These are phyloP conservation scores for Dalbergia cultrata DNA, from an alignment of 306 rosid genomes.

Conservation along the genomic window DNA sequence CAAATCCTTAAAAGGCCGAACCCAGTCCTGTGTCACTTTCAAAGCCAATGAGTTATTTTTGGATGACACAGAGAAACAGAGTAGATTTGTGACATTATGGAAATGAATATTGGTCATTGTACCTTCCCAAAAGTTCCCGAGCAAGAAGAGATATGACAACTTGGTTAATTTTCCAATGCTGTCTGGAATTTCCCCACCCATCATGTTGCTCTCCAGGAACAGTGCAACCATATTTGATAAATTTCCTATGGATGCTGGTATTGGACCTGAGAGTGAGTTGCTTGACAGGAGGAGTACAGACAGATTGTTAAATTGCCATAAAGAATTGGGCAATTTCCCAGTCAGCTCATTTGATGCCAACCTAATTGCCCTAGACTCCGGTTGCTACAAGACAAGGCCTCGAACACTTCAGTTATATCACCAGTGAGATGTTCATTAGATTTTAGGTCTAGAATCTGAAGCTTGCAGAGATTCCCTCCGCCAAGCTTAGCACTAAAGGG, in stretches of 20 bases:
- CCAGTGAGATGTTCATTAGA: neutral
- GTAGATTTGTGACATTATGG: neutral
- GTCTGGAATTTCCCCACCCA: constrained; percentile 39
- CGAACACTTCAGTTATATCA: constrained; percentile 19
- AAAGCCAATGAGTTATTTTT: neutral
- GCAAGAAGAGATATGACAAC: neutral
- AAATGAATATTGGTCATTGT: constrained; percentile 29
- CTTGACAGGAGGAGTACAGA: neutral
- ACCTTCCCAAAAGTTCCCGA: constrained; percentile 30
- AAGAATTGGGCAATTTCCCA: constrained; percentile 22
- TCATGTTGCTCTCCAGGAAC: neutral
- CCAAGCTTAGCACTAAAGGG: neutral
- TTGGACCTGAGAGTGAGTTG: constrained; percentile 27
- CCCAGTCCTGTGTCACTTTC: constrained; percentile 28
- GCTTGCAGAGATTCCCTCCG: constrained; percentile 31
- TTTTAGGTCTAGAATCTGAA: neutral
- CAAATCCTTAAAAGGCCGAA: constrained; percentile 7
- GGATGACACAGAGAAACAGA: neutral
- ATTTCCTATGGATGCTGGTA: constrained; percentile 27
- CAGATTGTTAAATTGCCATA: neutral
- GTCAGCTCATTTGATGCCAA: neutral
- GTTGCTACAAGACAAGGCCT: constrained; percentile 38
- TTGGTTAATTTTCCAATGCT: constrained; percentile 29
- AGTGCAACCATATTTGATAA: neutral
- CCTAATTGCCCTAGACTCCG: neutral